Evolutionary conservation across 2,329 filamentous ascomycete species (phyloP).

Genomic region (Seiridium cupressi): DNA sequence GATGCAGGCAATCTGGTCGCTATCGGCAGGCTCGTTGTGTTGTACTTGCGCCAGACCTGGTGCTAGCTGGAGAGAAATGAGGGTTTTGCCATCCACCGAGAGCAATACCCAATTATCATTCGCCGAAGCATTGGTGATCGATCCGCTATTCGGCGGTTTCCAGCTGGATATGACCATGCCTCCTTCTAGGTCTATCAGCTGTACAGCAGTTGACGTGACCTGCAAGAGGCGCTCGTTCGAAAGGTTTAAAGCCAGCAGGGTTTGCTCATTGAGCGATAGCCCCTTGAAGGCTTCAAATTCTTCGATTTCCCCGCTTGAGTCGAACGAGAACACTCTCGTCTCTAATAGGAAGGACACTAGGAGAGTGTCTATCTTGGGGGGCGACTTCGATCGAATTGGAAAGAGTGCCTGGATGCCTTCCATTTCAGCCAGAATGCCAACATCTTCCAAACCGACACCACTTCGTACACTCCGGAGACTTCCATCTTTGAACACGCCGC

Average conservation of each 20-base stretch:
- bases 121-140: conserved; percentile 76
- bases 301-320: conserved; percentile 73
- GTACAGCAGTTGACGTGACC: conserved; percentile 64
- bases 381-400: conserved; percentile 54
- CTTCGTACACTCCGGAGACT: conserved; percentile 87
- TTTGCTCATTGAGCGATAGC: conserved; percentile 66
- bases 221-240: conserved; percentile 67
- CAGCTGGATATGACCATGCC: conserved; percentile 57
- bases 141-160: conserved; percentile 45
- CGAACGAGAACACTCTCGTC: conserved; percentile 80
- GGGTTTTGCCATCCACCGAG: conserved; percentile 70
- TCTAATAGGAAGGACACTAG: conserved; percentile 80
- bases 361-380: conserved; percentile 63
- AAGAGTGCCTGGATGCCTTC: conserved; percentile 72
- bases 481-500: conserved; percentile 85
- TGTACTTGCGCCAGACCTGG: conserved; percentile 56
- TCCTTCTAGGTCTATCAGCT: conserved; percentile 61
- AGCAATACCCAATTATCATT: conserved; percentile 70
- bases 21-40: conserved; percentile 58
- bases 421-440: conserved; percentile 80
- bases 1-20: conserved; percentile 83
- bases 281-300: conserved; percentile 78
- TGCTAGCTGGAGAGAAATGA: conserved; percentile 67
- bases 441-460: conserved; percentile 86
- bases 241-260: conserved; percentile 69